These are phyloP conservation scores for Akebia trifoliata DNA, from an alignment of 164 flowering plant genomes.

Conservation along the genomic window DNA sequence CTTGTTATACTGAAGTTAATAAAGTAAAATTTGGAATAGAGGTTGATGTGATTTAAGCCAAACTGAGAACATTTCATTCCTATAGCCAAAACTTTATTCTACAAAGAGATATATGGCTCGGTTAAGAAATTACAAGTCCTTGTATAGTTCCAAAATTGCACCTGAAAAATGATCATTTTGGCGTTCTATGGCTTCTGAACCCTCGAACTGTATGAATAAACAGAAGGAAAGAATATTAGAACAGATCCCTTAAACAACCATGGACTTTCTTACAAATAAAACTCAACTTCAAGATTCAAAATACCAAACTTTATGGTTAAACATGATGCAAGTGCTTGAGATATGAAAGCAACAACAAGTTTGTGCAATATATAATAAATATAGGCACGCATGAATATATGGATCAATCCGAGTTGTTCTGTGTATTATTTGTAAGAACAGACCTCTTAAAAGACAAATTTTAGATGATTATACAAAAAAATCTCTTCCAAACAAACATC, in stretches of 20 bases:
- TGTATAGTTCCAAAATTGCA: slow-evolving; percentile 10
- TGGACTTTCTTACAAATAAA: not conserved
- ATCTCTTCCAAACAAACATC: not conserved
- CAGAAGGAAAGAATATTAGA: slow-evolving; percentile 5
- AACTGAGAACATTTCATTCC: not conserved
- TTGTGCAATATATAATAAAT: not conserved
- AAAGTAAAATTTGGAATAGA: not conserved
- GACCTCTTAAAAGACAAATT: not conserved
- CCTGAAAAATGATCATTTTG: slow-evolving; percentile 70
- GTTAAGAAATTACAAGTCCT: not conserved
- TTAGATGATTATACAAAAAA: not conserved
- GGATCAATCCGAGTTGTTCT: not conserved
- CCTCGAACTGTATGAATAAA: slow-evolving; percentile 53
- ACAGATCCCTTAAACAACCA: not conserved
- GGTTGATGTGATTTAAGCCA: not conserved
- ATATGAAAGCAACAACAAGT: not conserved
- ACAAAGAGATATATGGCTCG: not conserved
- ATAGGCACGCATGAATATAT: not conserved
- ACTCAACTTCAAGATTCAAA: not conserved
- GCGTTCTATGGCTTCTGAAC: slow-evolving; percentile 51
- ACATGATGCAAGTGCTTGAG: not conserved
- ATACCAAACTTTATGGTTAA: too few relatives aligned
- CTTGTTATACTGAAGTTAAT: not conserved
- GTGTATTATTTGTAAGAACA: not conserved
- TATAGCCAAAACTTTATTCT: not conserved